Base-by-base conservation (phyloP, 1,139 yeast species). In the Hansenula lynferdii region DNA sequence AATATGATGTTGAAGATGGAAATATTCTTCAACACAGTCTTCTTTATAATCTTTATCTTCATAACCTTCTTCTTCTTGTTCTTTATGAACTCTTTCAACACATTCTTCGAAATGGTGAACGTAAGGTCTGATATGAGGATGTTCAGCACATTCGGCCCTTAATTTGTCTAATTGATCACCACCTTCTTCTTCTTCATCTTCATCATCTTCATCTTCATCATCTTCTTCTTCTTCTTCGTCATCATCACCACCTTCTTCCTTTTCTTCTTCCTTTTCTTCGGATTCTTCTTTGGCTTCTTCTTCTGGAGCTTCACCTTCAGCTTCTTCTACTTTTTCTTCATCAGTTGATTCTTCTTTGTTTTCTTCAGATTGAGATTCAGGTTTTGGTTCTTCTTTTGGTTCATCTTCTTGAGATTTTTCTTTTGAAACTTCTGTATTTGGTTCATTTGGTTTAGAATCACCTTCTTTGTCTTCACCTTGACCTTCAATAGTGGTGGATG, bases 1-100 rank as follows among this genome's bases (percentile, higher is more conserved):
- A 59, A 90, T 60, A 72, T 95, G 87, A 67, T 92, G 97, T 65
- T 86, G 86, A 63, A 89, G 75, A 69, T 92, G 97, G 90, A 90
- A 90, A 70, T 84, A 92, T 70, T 92, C 98, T 69, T 92, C 97
- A 49, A 90, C 83, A 73, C 98, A 92, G 69, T 90, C 96, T 71
- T 90, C 97, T 69, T 90, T 89, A 74, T 86, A 75, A n/a, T 72
- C 80, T 58, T 75, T 75, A 42, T 82, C 80, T 27, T 69, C 96
- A 62, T 90, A 89, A 49, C 70, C 95, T 51, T 77, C 83, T 58
- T 86, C 90, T 69, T 86, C 85, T 72, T 73, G 76, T 58, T 81
- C 95, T 64, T 81, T 78, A 52, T 90, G 80, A 51, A 92, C 97
- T 72, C 97, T 86, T 66, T 85, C 97, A 44, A 80, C 79, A 75